Percentiles rank a stretch among this genome's conserved stretches.
These are phyloP conservation scores for Aspergillus nomiae DNA, from an alignment of 2,329 filamentous ascomycete genomes.

Conservation along the genomic window DNA sequence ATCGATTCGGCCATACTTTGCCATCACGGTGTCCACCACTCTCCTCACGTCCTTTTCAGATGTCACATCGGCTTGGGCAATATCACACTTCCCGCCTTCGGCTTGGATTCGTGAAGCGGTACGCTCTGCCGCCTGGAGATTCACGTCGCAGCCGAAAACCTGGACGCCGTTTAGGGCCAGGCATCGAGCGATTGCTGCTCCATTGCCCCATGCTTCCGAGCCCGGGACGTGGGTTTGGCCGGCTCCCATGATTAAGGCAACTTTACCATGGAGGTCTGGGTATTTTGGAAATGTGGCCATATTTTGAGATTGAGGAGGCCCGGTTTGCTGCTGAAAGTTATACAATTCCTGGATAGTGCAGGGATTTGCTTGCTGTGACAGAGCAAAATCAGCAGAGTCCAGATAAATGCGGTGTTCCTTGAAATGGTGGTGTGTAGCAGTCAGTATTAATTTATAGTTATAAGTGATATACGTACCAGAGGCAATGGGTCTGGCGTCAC, in stretches of 20 bases:
- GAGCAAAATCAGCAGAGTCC: neutral
- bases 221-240: neutral
- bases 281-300: neutral
- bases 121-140: neutral
- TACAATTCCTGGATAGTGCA: neutral
- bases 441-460: no score
- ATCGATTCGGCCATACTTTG: neutral
- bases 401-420: no score
- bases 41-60: neutral
- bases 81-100: neutral
- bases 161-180: neutral
- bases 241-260: neutral
- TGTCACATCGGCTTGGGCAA: neutral
- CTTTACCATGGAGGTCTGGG: neutral
- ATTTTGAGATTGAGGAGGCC: neutral
- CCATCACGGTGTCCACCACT: neutral
- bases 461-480: no score
- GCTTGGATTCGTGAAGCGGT: neutral
- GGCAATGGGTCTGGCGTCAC: no score
- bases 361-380: neutral
- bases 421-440: no score
- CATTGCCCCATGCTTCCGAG: neutral
- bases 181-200: neutral
- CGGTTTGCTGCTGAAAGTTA: rapidly evolving
- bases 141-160: neutral